Evolutionary conservation across 1,284 basidiomycete species (phyloP).

Genomic region (Ustilago tritici): DNA sequence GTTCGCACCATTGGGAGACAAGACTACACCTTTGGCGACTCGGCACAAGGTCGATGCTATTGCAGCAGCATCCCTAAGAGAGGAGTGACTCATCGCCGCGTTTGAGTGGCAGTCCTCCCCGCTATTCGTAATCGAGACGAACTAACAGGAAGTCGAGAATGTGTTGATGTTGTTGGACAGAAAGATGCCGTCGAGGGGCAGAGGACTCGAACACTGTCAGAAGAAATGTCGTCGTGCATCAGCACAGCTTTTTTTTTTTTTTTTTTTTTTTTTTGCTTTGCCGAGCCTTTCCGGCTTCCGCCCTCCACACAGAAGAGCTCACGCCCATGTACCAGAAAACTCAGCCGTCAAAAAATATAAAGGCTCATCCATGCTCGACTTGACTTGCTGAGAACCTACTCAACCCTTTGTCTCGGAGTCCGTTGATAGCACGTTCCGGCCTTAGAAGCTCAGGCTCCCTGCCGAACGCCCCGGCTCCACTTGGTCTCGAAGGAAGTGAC

Average conservation of each 20-base stretch:
- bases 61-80: constrained; percentile 46
- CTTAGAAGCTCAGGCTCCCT: too few species aligned
- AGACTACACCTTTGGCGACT: constrained; percentile 40
- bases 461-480: too few species aligned
- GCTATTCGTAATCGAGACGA: neutral
- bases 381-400: too few species aligned
- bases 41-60: constrained; percentile 47
- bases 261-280: constrained; percentile 3
- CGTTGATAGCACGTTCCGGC: too few species aligned
- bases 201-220: constrained; percentile 1
- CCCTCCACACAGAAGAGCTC: neutral
- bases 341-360: too few species aligned
- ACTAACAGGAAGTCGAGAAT: neutral
- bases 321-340: too few species aligned
- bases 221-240: constrained; percentile 11
- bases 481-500: too few species aligned
- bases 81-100: constrained; percentile 35
- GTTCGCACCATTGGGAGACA: constrained; percentile 26
- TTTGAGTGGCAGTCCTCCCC: constrained; percentile 1
- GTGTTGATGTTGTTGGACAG: neutral
- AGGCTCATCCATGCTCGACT: too few species aligned
- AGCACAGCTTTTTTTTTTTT: neutral
- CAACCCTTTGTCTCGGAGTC: too few species aligned
- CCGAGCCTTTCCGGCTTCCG: constrained; percentile 8
- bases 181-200: neutral